These are phyloP conservation scores for Elasticomyces elasticus DNA, from an alignment of 495 filamentous ascomycete genomes.

Conservation along the genomic window DNA sequence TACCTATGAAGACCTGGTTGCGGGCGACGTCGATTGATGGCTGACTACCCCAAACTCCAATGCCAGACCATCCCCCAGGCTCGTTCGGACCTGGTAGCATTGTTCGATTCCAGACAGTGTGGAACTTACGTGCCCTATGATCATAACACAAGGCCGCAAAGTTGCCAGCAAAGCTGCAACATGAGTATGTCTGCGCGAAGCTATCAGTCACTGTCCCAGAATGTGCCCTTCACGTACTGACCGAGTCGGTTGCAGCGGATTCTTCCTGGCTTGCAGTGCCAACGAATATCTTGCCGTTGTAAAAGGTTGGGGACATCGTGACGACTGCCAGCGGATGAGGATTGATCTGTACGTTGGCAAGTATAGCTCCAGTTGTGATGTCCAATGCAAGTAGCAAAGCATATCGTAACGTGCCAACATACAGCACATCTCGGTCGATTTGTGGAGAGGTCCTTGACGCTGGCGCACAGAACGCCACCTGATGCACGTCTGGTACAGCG, in stretches of 20 bases:
- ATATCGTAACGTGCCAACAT: background rate
- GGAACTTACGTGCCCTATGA: background rate
- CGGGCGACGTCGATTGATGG: constrained; percentile 31
- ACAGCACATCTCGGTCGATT: background rate
- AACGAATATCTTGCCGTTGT: constrained; percentile 9
- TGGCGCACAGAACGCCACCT: background rate
- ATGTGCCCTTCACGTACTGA: too few species aligned
- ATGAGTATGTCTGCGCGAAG: background rate
- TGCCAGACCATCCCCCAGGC: constrained; percentile 28
- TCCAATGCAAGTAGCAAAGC: background rate
- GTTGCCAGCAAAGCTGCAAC: constrained; percentile 11
- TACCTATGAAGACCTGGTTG: constrained; percentile 34
- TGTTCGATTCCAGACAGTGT: background rate
- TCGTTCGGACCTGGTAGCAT: background rate
- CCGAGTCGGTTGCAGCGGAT: background rate
- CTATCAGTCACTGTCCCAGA: too few species aligned
- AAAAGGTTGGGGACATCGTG: constrained; percentile 7
- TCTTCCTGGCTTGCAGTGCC: constrained; percentile 3
- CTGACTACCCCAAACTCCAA: constrained; percentile 34
- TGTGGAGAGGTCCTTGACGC: background rate
- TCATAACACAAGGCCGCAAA: constrained; percentile 1
- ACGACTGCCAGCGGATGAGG: constrained; percentile 6
- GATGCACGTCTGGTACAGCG: background rate
- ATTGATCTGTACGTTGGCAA: background rate
- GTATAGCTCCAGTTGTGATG: background rate